Evolutionary conservation across 2,329 filamentous ascomycete species (phyloP), one percentile per base, ranked within the genome.

Genomic region (Chaetomium strumarium): DNA sequence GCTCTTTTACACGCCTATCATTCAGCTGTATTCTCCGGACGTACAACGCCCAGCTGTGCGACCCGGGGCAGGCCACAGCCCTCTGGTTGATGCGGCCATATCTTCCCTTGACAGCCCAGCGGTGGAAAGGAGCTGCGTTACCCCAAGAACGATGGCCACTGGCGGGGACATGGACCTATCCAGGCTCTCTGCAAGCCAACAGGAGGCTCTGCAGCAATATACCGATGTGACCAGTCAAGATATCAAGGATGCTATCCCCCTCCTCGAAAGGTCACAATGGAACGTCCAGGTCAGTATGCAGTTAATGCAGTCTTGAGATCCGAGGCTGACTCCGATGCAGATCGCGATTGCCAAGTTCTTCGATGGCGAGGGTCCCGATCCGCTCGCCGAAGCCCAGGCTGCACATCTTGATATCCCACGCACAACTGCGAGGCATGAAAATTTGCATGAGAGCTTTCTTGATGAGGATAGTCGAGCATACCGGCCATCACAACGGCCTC

Each of bases 301-400:
- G 39, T 41, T 24, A 36, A 39, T 12, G 36, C n/a, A 29, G n/a
- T 30, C 7, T 11, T 11, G 45, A 4, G 38, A 2, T 19, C 20
- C 13, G 14, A 24, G 14, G 41, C 45, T 50, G 33, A 54, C 45
- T 13, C 20, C 17, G 8, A 14, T 16, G 13, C 52, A 96, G 85
- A 96, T 97, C 63, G 92, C 93, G 53, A 92, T 99, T 58, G 83
- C 93, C 59, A 95, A 95, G 66, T 97, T 97, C 80, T 99, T 96
- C 68, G 93, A 99, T 64, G 93, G 93, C 61, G 93, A 97, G 72
- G 86, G 86, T 3, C 81, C 90, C 45, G 89, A 95, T 67, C 86
- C 83, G 12, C 74, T 92, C 16, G 86, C 87, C 53, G 89, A 93
- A 72, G 88, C 88, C 53, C 78, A 84, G 46, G 79, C 84, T 45